These are phyloP conservation scores for Prunus salicina DNA, from an alignment of 306 rosid species.

Conservation along the genomic window DNA sequence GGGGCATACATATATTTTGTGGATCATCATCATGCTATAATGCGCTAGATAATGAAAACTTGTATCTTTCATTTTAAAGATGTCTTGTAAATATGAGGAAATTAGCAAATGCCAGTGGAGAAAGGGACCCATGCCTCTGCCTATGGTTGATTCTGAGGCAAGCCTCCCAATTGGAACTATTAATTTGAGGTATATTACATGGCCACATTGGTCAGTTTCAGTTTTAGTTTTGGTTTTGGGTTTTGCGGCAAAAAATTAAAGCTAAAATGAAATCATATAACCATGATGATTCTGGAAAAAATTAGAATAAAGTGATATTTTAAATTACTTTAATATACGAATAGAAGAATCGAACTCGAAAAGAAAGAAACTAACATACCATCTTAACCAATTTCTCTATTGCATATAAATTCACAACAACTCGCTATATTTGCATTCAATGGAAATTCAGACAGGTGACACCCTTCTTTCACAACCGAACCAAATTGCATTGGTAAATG, in stretches of 20 bases:
- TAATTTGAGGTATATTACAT: neutral
- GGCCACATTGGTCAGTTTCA: neutral
- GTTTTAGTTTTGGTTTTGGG: neutral
- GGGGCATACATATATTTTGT: neutral
- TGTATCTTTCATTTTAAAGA: neutral
- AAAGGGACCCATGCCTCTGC: neutral
- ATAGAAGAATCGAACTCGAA: accelerated
- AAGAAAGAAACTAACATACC: no score
- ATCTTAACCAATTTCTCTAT: no score
- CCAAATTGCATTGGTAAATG: neutral
- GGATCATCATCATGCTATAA: neutral
- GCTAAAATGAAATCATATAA: no score
- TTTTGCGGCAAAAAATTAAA: neutral
- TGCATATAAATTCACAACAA: no score
- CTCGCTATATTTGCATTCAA: no score
- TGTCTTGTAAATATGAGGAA: neutral
- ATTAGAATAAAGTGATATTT: no score
- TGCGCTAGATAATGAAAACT: neutral
- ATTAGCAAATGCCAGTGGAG: neutral
- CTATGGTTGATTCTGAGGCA: neutral
- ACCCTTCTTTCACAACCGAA: neutral
- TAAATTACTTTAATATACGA: no score
- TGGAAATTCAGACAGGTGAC: neutral
- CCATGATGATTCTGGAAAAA: no score
- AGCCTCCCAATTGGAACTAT: neutral